phyloP scores from a whole-genome alignment of 768 basidiomycete genomes.

The Trametes elegans region DNA sequence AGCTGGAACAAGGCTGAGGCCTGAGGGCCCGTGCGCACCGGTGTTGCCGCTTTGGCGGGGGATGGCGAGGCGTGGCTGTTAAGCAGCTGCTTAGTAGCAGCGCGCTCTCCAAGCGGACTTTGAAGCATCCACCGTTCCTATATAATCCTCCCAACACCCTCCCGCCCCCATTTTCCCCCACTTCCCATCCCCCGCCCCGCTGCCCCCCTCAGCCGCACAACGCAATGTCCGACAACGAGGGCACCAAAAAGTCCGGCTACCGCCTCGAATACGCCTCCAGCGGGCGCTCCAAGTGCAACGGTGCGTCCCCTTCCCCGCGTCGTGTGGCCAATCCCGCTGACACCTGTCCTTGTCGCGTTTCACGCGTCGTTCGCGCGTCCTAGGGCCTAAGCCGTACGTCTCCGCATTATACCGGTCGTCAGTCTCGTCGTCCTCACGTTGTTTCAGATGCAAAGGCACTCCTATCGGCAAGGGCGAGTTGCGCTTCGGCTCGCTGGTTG shows the following conservation, averaged over 20 bases:
- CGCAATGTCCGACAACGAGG: slow-evolving; percentile 39
- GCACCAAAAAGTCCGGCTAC: slow-evolving; percentile 57
- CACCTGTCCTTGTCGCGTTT: slow-evolving; percentile 25
- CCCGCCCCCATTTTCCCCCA: slow-evolving; percentile 24
- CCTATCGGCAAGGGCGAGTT: slow-evolving; percentile 69
- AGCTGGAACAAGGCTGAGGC: not conserved
- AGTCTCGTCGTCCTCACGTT: slow-evolving; percentile 24
- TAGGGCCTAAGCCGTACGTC: slow-evolving; percentile 72
- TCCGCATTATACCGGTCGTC: not conserved
- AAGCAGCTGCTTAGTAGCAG: slow-evolving; percentile 17
- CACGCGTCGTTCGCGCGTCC: slow-evolving; percentile 27
- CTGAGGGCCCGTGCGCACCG: slow-evolving; percentile 26
- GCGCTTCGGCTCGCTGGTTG: slow-evolving; percentile 72
- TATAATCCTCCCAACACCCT: slow-evolving; percentile 23
- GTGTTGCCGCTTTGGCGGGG: not conserved
- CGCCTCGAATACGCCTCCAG: slow-evolving; percentile 75
- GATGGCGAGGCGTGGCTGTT: slow-evolving; percentile 20
- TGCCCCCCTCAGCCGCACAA: not conserved
- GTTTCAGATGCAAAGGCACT: slow-evolving; percentile 48
- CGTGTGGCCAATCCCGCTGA: slow-evolving; percentile 23
- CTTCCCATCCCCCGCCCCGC: slow-evolving; percentile 19
- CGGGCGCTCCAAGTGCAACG: slow-evolving; percentile 76
- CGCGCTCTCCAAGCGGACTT: slow-evolving; percentile 35
- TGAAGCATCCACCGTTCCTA: slow-evolving; percentile 30
- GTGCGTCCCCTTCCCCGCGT: slow-evolving; percentile 38